A percentile compares a stretch with the other conserved stretches of the same genome.
Conservation (phyloP, 2,329 filamentous ascomycete genomes). For the Fusarium protoensiforme region DNA sequence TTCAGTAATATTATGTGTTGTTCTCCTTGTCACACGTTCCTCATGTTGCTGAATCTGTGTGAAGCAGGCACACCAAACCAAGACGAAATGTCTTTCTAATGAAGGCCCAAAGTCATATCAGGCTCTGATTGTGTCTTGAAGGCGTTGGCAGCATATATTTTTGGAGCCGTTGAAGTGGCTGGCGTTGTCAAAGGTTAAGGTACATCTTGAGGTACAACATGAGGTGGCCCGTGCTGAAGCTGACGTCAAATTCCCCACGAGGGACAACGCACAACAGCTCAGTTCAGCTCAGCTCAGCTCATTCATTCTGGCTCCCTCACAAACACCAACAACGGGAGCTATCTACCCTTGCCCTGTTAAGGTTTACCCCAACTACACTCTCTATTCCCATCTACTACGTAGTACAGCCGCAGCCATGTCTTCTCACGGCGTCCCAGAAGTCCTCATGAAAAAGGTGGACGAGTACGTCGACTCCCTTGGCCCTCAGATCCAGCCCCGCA, state of each 20-base stretch:
- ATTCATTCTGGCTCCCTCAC: background rate
- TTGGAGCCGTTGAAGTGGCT: background rate
- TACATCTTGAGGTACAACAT: background rate
- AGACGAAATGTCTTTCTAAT: background rate
- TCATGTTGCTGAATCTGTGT: background rate
- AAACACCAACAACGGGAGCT: background rate
- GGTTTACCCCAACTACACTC: background rate
- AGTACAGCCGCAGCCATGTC: conserved; percentile 45
- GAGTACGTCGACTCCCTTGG: conserved; percentile 59
- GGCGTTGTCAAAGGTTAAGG: background rate
- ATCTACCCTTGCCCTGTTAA: background rate
- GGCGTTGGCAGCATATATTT: background rate
- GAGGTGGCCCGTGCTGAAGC: conserved; percentile 19
- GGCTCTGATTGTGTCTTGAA: background rate
- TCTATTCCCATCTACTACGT: background rate
- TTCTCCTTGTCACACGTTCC: background rate
- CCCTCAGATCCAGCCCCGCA: conserved; percentile 59
- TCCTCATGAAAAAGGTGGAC: conserved; percentile 57
- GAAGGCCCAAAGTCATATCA: background rate
- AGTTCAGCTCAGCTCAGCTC: conserved; percentile 3
- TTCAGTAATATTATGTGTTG: background rate
- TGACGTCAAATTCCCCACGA: conserved; percentile 18
- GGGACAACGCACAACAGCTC: background rate
- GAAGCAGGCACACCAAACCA: background rate
- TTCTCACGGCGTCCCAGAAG: conserved; percentile 53